Conservation (phyloP, 495 filamentous ascomycete species). For the Penicillium roqueforti region DNA sequence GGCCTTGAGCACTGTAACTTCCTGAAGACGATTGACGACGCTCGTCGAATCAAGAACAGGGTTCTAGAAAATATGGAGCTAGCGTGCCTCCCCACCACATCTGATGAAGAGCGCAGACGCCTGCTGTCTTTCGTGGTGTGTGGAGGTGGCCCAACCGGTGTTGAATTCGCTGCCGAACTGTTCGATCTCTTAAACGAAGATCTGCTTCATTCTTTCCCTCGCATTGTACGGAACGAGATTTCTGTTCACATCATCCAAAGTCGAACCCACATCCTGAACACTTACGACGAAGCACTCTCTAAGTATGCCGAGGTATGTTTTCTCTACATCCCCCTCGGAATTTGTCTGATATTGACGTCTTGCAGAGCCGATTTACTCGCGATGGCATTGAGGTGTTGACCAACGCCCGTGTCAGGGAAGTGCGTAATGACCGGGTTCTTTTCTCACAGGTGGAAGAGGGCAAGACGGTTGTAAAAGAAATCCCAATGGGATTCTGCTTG, state of each 20-base stretch:
- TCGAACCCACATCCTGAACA: conserved; percentile 91
- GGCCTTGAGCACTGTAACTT: conserved; percentile 93
- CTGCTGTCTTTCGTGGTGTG: conserved; percentile 91
- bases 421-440: conserved; percentile 74
- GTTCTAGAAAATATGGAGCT: conserved; percentile 90
- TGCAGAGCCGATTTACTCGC: conserved; percentile 67
- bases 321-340: background rate
- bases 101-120: conserved; percentile 81
- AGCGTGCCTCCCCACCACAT: conserved; percentile 88
- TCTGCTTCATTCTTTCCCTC: conserved; percentile 74
- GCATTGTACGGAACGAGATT: conserved; percentile 89
- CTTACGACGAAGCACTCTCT: conserved; percentile 92
- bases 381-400: conserved; percentile 88
- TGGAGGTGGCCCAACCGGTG: conserved; percentile 94
- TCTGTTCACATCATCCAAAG: conserved; percentile 97
- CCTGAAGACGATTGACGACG: conserved; percentile 90
- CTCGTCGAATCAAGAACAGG: conserved; percentile 78
- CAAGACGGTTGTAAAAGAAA: conserved; percentile 75
- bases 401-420: conserved; percentile 87
- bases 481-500: conserved; percentile 93
- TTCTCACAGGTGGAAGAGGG: conserved; percentile 82
- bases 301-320: conserved; percentile 73
- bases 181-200: conserved; percentile 98
- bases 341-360: conserved; percentile 15
- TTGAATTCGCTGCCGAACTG: conserved; percentile 95